Evolutionary conservation across 2,329 filamentous ascomycete species (phyloP), one percentile per base, ranked within the genome.

Genomic region (Penicillium sp.): DNA sequence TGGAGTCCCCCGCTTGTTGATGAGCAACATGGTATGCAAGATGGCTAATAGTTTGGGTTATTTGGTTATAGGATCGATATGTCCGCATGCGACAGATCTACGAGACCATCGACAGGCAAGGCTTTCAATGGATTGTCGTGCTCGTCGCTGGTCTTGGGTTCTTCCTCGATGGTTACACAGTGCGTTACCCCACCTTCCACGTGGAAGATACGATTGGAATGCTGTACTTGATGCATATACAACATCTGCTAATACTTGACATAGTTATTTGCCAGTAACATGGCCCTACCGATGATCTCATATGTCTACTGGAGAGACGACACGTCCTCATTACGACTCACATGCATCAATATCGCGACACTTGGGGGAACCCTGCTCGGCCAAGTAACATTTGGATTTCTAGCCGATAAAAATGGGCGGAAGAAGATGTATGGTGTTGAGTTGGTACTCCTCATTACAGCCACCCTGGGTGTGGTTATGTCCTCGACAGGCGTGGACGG

Each of bases 361-460:
- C 68, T 82, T 2, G 69, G 71, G 0, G 80, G 80, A 10, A 79
- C 79, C 2, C 66, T 82, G 4, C 60, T 82, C 3, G 80, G 80
- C 1, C 79, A 81, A 65, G 64, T 82, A 7, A 45, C 73, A 0
- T 81, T 82, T 58, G 80, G 80, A 2, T 74, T 78, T 45, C 63
- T 80, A 17, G 80, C 78, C 0, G 80, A 82, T 60, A 75, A 73
- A 7, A 77, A 77, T 56, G 80, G 80, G 4, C 75, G 80, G 17
- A 78, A 78, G 58, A 80, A 77, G 62, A 78, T 82, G 76, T 82
- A 82, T 59, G 80, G 80, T 7, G 66, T 80, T 19, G 80, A 82
- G 61, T 67, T 82, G 60, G 71, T 81, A 3, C 67, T 82, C 21
- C 69, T 80, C 10, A 81, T 82, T 47, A 67, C 72, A 8, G 73